Conservation (phyloP, 2,329 filamentous ascomycete species). For the Teratosphaeria zuluensis region DNA sequence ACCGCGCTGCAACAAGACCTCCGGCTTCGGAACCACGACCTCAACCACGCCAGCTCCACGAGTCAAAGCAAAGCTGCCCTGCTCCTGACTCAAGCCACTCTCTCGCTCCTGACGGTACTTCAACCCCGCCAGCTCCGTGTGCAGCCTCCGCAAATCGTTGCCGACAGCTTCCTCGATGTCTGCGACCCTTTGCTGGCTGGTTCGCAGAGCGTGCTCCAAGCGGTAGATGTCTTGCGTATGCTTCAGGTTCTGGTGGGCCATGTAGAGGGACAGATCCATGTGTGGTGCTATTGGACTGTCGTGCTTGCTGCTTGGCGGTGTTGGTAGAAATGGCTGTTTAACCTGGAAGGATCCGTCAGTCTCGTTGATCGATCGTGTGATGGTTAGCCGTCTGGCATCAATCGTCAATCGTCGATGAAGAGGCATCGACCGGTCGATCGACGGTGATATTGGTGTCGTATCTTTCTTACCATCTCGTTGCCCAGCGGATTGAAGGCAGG, state of each 20-base stretch:
- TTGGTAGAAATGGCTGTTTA: not conserved
- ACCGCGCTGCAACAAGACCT: constrained; percentile 2
- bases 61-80: not conserved
- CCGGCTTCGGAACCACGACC: not conserved
- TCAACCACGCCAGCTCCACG: not conserved
- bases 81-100: not conserved
- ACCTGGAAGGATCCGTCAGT: not conserved
- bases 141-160: not conserved
- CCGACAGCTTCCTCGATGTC: not conserved
- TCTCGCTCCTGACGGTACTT: not conserved
- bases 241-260: not conserved
- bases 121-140: not conserved
- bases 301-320: not conserved
- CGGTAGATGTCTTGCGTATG: not conserved
- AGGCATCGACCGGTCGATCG: too few relatives aligned
- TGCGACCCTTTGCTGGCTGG: not conserved
- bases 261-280: not conserved
- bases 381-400: too few relatives aligned
- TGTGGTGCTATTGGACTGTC: not conserved
- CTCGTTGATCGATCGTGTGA: too few relatives aligned
- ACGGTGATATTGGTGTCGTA: too few relatives aligned
- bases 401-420: too few relatives aligned
- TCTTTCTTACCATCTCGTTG: not conserved
- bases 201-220: not conserved
- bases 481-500: not conserved